Conservation (phyloP, 345 rosid species). For the Populus tremula region DNA sequence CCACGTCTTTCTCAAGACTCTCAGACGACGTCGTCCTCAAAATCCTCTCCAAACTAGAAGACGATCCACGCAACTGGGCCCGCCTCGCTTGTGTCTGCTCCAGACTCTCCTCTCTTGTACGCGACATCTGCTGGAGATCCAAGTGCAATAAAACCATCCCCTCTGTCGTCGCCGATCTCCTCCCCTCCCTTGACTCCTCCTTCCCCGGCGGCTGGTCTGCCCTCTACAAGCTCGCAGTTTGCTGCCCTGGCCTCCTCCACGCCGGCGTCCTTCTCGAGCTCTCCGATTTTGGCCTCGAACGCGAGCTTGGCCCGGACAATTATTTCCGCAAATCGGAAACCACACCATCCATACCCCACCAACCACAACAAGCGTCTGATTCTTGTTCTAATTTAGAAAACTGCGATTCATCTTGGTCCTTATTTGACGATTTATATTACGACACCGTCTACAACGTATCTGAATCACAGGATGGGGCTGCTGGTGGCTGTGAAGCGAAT, state of each 20-base stretch:
- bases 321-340: constrained; percentile 23
- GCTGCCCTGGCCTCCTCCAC: constrained; percentile 89
- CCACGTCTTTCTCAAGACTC: constrained; percentile 45
- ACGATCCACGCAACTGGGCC: constrained; percentile 82
- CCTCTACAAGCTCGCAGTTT: constrained; percentile 74
- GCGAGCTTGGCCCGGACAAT: constrained; percentile 79
- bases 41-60: constrained; percentile 83
- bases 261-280: constrained; percentile 83
- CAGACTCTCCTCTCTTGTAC: constrained; percentile 73
- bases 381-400: constrained; percentile 14
- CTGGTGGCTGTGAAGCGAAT: not conserved
- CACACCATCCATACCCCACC: constrained; percentile 4
- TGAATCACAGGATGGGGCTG: constrained; percentile 34
- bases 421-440: constrained; percentile 72
- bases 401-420: constrained; percentile 55
- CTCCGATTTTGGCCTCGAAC: constrained; percentile 93
- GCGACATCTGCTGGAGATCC: constrained; percentile 58
- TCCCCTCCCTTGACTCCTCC: constrained; percentile 23
- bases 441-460: constrained; percentile 56
- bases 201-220: constrained; percentile 71
- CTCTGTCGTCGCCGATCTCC: constrained; percentile 62
- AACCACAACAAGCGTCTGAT: constrained; percentile 8
- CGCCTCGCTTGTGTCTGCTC: constrained; percentile 82
- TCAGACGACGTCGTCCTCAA: constrained; percentile 78
- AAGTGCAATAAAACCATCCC: constrained; percentile 62